phyloP scores from a whole-genome alignment of 805 yeast species.

The Yamadazyma tumulicola region DNA sequence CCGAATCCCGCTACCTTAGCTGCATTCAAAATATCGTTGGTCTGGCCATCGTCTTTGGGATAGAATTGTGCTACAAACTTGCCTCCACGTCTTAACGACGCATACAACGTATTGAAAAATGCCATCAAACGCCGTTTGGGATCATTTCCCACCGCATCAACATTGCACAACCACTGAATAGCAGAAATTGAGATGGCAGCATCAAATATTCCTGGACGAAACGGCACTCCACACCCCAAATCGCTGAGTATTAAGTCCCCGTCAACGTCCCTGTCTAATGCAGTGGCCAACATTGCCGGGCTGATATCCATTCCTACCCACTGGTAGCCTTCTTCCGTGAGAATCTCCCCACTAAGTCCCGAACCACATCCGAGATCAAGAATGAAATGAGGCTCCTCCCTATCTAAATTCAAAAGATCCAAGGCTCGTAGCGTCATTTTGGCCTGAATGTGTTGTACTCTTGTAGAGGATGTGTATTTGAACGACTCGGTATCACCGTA shows the following conservation, averaged over 20 bases:
- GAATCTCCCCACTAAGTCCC: conserved; percentile 90
- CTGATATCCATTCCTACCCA: conserved; percentile 98
- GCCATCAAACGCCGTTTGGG: conserved; percentile 77
- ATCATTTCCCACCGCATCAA: conserved; percentile 77
- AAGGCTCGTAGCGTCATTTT: conserved; percentile 94
- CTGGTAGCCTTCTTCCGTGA: conserved; percentile 87
- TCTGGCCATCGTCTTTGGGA: conserved; percentile 86
- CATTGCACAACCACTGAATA: conserved; percentile 97
- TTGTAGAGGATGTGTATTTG: conserved; percentile 88
- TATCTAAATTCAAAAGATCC: conserved; percentile 74
- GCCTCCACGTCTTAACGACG: conserved; percentile 87
- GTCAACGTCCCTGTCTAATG: conserved; percentile 84
- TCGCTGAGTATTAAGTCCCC: conserved; percentile 92
- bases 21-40: conserved; percentile 69
- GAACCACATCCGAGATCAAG: conserved; percentile 97
- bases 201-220: conserved; percentile 93
- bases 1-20: conserved; percentile 95
- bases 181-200: conserved; percentile 95
- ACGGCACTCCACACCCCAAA: conserved; percentile 92
- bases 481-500: conserved; percentile 87
- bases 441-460: conserved; percentile 98
- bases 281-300: conserved; percentile 93
- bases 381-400: conserved; percentile 57
- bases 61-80: conserved; percentile 97
- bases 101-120: conserved; percentile 85